Evolutionary conservation across 352 stramenopile species (phyloP).

Genomic region (Phytophthora cryptogea): DNA sequence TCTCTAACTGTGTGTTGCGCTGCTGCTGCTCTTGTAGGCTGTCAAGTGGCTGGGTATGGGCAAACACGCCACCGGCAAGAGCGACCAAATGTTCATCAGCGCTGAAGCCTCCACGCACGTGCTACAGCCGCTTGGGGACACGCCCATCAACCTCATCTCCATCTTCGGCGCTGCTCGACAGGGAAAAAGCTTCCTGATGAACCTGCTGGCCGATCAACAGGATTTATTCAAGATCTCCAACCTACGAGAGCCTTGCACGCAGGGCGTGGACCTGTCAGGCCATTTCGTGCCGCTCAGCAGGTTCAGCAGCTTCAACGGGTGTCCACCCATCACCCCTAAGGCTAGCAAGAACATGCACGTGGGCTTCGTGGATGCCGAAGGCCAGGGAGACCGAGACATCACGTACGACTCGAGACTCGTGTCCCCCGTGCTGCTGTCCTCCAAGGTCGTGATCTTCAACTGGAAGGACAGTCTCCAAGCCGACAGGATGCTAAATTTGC

Average conservation of each 20-base stretch:
- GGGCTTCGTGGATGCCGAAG: constrained; percentile 87
- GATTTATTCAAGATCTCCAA: constrained; percentile 91
- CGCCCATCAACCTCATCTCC: constrained; percentile 80
- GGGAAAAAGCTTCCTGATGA: constrained; percentile 90
- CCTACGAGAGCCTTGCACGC: constrained; percentile 82
- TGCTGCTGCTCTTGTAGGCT: constrained; percentile 37
- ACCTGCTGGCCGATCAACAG: constrained; percentile 84
- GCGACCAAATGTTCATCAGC: constrained; percentile 76
- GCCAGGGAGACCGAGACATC: constrained; percentile 86
- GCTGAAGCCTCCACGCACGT: constrained; percentile 59
- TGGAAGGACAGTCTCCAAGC: constrained; percentile 89
- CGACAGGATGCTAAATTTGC: constrained; percentile 84
- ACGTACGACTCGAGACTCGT: constrained; percentile 87
- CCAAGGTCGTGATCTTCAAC: constrained; percentile 90
- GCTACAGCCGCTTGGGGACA: constrained; percentile 62
- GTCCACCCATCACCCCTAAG: constrained; percentile 37
- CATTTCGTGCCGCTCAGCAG: constrained; percentile 71
- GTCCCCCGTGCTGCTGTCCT: constrained; percentile 82
- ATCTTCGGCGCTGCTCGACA: constrained; percentile 87
- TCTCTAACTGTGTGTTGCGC: constrained; percentile 20
- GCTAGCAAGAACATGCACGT: constrained; percentile 56
- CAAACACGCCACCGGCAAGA: constrained; percentile 38
- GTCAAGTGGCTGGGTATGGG: constrained; percentile 88
- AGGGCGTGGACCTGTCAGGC: constrained; percentile 82
- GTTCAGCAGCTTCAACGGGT: constrained; percentile 79